Evolutionary conservation across 2,329 filamentous ascomycete species (phyloP), one percentile per base, ranked within the genome.

Genomic region (Colletotrichum ledebouriae): DNA sequence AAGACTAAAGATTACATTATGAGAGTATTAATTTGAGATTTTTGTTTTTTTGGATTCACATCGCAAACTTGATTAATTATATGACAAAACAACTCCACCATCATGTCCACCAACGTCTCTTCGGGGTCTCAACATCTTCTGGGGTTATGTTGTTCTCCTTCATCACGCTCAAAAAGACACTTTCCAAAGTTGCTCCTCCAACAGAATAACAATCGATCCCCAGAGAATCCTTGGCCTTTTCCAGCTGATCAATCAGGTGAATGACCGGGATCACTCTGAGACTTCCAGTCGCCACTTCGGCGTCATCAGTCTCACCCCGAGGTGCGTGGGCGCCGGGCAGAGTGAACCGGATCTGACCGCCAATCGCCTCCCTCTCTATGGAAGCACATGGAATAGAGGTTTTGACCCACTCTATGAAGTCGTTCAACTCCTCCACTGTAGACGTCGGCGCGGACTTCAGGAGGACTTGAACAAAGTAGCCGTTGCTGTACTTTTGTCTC

Each of bases 151-250:
- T 83, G 73, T 90, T 87, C 75, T 89, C 87, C 58, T 85, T 86
- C 1, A 92, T 88, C 70, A 93, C 90, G 20, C 83, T 85, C 73
- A 93, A 79, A 77, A 93, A 93, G 0, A 92, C 90, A 68, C 90
- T 87, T 77, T 93, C 90, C 70, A 93, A 80, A 2, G 89, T 91
- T 6, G 89, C 89, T 44, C 89, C 87, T 4, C 84, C 87, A 59
- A 92, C 87, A 20, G 87, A 88, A 73, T 92, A 59, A 7, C 20
- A 49, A 3, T 64, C 6, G 10, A 52, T 59, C n/a, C 61, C 44
- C 4, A 6, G 17, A 15, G 9, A 4, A 20, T 17, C 12, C 44
- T 50, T 59, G 17, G 33, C 20, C 13, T 13, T 11, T 34, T 34
- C 22, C 55, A 58, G 42, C 13, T 11, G 22, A 7, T 58, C 41